phyloP scores from a whole-genome alignment of 495 filamentous ascomycete genomes.

The Talaromyces stipitatus region DNA sequence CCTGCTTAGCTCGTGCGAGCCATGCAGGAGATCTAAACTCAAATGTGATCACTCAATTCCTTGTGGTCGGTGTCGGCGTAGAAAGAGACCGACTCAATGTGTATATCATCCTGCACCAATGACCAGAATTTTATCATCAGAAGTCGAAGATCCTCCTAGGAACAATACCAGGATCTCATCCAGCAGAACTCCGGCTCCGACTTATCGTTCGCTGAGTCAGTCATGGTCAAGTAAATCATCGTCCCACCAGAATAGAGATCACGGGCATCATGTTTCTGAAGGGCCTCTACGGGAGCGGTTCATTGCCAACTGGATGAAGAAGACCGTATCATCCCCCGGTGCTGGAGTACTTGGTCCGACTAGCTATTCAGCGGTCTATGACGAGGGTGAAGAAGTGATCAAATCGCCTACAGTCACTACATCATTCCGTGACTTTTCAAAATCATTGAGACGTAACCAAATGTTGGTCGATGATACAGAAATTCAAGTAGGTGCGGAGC shows the following conservation, averaged over 20 bases:
- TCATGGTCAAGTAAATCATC: not conserved
- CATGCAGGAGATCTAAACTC: conserved; percentile 45
- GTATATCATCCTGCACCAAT: conserved; percentile 9
- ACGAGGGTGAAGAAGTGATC: conserved; percentile 9
- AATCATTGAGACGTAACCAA: not conserved
- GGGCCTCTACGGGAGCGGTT: not conserved
- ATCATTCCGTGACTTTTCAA: conserved; percentile 1
- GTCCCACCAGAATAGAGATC: not conserved
- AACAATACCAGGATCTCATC: not conserved
- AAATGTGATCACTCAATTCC: conserved; percentile 32
- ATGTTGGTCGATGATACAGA: conserved; percentile 10
- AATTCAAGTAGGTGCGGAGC: conserved; percentile 17
- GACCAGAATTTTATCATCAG: conserved; percentile 14
- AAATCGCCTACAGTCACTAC: not conserved
- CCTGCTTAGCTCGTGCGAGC: conserved; percentile 42
- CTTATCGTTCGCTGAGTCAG: not conserved
- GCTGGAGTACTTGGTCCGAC: conserved; percentile 28
- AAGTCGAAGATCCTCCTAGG: not conserved
- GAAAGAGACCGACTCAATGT: not conserved
- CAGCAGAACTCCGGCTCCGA: not conserved
- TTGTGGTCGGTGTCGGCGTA: conserved; percentile 2
- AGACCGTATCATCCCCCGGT: not conserved
- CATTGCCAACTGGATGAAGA: conserved; percentile 4
- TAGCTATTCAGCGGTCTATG: conserved; percentile 32
- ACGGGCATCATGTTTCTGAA: not conserved